These are phyloP conservation scores for Globisporangium middletonii DNA, from an alignment of 352 stramenopile species.

Conservation along the genomic window DNA sequence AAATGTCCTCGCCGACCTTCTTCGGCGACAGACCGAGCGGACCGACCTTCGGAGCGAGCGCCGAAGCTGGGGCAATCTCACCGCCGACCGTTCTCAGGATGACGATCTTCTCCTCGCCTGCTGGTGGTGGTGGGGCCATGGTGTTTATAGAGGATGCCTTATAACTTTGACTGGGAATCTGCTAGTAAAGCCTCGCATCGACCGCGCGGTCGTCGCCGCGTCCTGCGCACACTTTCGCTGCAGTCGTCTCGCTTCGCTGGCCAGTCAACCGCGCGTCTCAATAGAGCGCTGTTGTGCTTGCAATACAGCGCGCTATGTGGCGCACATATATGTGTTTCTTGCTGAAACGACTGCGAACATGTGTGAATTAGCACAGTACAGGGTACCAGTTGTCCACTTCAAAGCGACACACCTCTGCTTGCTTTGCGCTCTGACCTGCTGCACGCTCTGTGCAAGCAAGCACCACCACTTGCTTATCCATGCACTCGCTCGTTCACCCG, in stretches of 20 bases:
- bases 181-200: constrained; percentile 6
- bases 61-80: constrained; percentile 97
- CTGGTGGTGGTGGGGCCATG: constrained; percentile 85
- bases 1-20: constrained; percentile 99
- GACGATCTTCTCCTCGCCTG: constrained; percentile 90
- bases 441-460: too few species aligned
- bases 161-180: constrained; percentile 19
- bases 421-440: too few species aligned
- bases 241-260: not conserved
- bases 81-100: constrained; percentile 99
- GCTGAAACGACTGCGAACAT: too few species aligned
- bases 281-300: not conserved
- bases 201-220: not conserved
- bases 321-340: too few species aligned
- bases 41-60: constrained; percentile 99
- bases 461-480: too few species aligned
- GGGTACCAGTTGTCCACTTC: too few species aligned
- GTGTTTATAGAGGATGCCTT: constrained; percentile 88
- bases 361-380: too few species aligned
- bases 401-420: too few species aligned
- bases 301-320: not conserved
- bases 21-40: constrained; percentile 99
- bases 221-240: too few species aligned
- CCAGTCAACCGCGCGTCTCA: constrained; percentile 2
- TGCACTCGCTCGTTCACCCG: too few species aligned